These are phyloP conservation scores for Stephanodiscus minutulus DNA, from an alignment of 108 stramenopile genomes.

Conservation along the genomic window DNA sequence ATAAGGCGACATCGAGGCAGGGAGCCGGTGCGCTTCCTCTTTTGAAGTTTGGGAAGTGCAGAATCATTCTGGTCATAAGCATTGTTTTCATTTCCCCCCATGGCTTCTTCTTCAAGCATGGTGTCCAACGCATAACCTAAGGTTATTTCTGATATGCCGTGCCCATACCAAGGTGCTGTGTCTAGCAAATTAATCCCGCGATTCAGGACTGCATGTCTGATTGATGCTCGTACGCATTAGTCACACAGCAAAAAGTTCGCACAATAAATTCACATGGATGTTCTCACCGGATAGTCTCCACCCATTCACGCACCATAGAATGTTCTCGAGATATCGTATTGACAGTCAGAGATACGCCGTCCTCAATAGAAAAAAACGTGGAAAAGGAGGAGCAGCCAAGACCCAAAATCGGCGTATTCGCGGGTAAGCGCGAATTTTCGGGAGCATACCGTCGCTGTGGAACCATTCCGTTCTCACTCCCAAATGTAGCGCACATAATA, in stretches of 20 bases:
- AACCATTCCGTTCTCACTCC: conserved; percentile 1
- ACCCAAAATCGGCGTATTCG: conserved; percentile 63
- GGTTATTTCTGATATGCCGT: conserved; percentile 80
- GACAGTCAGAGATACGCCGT: conserved; percentile 38
- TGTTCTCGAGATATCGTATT: conserved; percentile 53
- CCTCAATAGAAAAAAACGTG: conserved; percentile 66
- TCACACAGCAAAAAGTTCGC: background rate
- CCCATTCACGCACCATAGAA: conserved; percentile 76
- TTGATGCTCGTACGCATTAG: background rate
- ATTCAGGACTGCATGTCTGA: conserved; percentile 57
- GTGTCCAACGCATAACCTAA: conserved; percentile 78
- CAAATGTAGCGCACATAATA: background rate
- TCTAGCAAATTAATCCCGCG: conserved; percentile 79
- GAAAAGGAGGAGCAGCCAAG: conserved; percentile 86
- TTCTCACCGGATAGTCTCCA: conserved; percentile 61
- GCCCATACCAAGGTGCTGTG: conserved; percentile 93
- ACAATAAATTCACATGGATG: background rate
- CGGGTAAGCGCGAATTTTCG: conserved; percentile 18
- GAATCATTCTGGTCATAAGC: conserved; percentile 1
- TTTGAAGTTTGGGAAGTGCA: background rate
- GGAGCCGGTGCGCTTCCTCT: conserved; percentile 21
- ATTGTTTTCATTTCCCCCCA: background rate
- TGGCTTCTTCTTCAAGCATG: conserved; percentile 18
- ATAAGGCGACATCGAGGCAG: conserved; percentile 50
- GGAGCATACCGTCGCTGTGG: conserved; percentile 31